Evolutionary conservation across 768 basidiomycete genomes (phyloP), one percentile per base, ranked within the genome.

Genomic region (Serendipita sp.): DNA sequence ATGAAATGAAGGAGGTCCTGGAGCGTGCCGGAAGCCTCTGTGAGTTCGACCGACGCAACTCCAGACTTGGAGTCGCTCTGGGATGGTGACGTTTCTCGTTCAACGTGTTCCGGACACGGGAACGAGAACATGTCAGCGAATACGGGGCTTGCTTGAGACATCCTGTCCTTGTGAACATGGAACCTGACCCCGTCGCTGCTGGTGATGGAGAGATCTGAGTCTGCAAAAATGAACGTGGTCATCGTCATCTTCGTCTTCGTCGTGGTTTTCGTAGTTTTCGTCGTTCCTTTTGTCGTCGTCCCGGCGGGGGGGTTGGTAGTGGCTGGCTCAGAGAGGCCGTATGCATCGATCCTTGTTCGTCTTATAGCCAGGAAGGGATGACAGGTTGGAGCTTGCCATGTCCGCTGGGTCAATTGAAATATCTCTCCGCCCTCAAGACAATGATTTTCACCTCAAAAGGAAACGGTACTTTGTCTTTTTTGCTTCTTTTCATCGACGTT

Each of bases 61-160:
- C 7, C n/a, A 5, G n/a, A 32, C 7, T 18, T 51, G 13, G 56
- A 28, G 8, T 38, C 16, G 56, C 18, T 35, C 4, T 4, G 8
- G 18, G 32, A 32, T 34, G 18, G 18, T 18, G 48, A 53, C 34
- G n/a, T 60, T 37, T 60, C 56, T 10, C 35, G 16, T 24, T 34
- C 32, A 32, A 10, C 48, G 32, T 53, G 48, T 38, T 32, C 37
- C 37, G 56, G 56, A 28, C 28, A 28, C 35, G 56, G 56, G 35
- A 60, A 38, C 2, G 56, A 60, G 56, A 85, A 80, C 75, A 83
- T 80, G 67, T 77, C 75, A 56, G 75, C 74, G 67, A 86, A 85
- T 70, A 86, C 79, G 3, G 80, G 76, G 8, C 85, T 86, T 0
- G 82, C 79, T 15, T 83, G 69, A 16, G 80, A 76, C 10, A 86